Base-by-base conservation (phyloP, 768 basidiomycete species). In the Rhodosporidiobolus odoratus region DNA sequence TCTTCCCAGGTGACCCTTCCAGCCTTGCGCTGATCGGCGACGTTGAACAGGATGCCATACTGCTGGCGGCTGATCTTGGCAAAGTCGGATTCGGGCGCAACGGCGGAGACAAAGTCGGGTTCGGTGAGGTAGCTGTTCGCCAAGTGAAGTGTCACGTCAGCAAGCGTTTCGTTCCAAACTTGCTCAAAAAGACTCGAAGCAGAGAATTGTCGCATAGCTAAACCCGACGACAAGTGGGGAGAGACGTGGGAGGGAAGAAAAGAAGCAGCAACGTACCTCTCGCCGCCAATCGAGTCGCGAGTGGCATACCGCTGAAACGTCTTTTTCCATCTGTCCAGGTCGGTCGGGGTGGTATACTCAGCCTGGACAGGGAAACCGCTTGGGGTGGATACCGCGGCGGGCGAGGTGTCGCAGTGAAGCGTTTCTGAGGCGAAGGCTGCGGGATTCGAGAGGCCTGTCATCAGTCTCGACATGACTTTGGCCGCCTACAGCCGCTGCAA, bases 1-100 rank as follows among this genome's bases (percentile, higher is more conserved):
- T 99, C 96, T 76, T 96, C 92, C 89, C 92, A 97, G 60, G 89
- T 89, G 63, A 95, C 84, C 34, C 89, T 82, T 45, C 88, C 91
- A 73, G 87, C 85, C 78, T 86, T 85, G 53, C 86, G 85, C 53
- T 85, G 82, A 81, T 93, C 92, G 58, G 92, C 92, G 67, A 94
- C 90, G 65, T 87, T 87, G 82, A 94, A 95, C 72, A 95, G 84
- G 68, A 94, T 88, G 47, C 86, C 88, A 78, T 91, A 98, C 78
- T 96, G 93, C 13, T 88, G 85, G 30, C 90, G 88, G 43, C 87
- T 87, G 75, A 97, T 94, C 80, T 89, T 90, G 65, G 86, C 84
- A 75, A 92, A 84, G 82, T 95, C 92, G 41, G 85, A 87, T 58
- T 85, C 85, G 3, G 95, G 93, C 40, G 90, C 92, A 79, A 98